Evolutionary conservation across 2,329 filamentous ascomycete genomes (phyloP).

Genomic region (Penicillium sp.): DNA sequence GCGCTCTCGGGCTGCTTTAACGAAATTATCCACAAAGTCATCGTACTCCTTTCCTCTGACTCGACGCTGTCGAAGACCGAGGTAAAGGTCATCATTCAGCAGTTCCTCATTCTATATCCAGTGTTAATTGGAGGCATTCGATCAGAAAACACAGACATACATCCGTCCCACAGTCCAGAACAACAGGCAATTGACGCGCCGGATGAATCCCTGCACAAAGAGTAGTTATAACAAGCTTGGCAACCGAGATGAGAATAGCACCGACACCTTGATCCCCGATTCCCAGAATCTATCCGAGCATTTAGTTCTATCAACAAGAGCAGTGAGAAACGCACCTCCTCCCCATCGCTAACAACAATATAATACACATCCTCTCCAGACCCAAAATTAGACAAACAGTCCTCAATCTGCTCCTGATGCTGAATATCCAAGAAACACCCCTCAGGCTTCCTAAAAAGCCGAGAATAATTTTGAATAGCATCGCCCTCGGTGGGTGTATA

Average conservation of each 20-base stretch:
- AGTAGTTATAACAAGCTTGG: conserved; percentile 76
- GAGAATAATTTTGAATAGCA: conserved; percentile 77
- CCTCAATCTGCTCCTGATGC: conserved; percentile 59
- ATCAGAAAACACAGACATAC: conserved; percentile 24
- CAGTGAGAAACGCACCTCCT: conserved; percentile 36
- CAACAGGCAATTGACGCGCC: conserved; percentile 68
- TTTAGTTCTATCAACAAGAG: conserved; percentile 9
- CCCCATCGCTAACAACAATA: conserved; percentile 73
- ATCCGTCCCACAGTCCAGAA: conserved; percentile 80
- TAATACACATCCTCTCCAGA: conserved; percentile 71
- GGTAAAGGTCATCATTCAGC: conserved; percentile 69
- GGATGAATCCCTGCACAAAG: conserved; percentile 83
- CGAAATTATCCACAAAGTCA: conserved; percentile 67
- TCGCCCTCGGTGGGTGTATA: conserved; percentile 89
- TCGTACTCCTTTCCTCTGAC: conserved; percentile 68
- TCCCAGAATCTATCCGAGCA: conserved; percentile 63
- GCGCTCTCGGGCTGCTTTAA: conserved; percentile 59
- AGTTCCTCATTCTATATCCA: conserved; percentile 58
- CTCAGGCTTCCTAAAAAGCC: conserved; percentile 69
- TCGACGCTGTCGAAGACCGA: conserved; percentile 64
- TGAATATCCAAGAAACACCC: conserved; percentile 75
- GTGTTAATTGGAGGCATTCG: conserved; percentile 1
- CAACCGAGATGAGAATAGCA: conserved; percentile 74
- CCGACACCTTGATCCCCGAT: conserved; percentile 87
- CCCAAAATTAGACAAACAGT: conserved; percentile 63